Evolutionary conservation across 202 grass and related monocot genomes (phyloP).

Genomic region (Schoenoplectus triqueter): DNA sequence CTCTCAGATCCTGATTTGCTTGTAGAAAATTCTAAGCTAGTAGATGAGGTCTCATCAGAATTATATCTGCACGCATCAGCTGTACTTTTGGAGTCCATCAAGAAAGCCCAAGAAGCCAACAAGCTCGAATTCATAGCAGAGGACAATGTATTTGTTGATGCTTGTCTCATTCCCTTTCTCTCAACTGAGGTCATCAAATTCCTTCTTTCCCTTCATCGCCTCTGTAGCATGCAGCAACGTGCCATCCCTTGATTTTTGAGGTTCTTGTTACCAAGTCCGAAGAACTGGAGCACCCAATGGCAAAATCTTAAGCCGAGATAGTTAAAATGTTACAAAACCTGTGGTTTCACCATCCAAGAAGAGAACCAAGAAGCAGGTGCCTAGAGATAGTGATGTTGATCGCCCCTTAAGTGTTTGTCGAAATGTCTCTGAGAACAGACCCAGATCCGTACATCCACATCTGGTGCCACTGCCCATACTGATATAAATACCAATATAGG

Average conservation of each 20-base stretch:
- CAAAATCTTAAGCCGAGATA: no score
- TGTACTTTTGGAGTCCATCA: constrained; percentile 34
- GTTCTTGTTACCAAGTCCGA: no score
- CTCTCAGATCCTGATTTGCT: background rate
- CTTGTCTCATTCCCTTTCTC: background rate
- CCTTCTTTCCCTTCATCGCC: no score
- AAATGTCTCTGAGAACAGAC: background rate
- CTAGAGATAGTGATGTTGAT: background rate
- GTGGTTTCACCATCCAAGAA: background rate
- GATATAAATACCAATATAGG: no score
- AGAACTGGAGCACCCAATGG: no score
- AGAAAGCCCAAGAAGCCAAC: constrained; percentile 32
- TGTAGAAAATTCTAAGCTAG: background rate
- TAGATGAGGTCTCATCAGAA: background rate
- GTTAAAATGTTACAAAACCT: no score
- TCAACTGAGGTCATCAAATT: no score
- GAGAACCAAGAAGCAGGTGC: constrained; percentile 9
- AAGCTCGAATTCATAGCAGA: background rate
- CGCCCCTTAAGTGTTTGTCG: constrained; percentile 9
- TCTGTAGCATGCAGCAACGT: no score
- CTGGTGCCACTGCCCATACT: no score
- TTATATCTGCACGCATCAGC: constrained; percentile 28
- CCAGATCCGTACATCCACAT: no score
- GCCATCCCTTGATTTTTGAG: no score
- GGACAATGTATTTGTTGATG: constrained; percentile 22